Percentiles rank a stretch among this genome's conserved stretches.
These are phyloP conservation scores for Schizopora paradoxa DNA, from an alignment of 1,284 basidiomycete genomes.

Conservation along the genomic window DNA sequence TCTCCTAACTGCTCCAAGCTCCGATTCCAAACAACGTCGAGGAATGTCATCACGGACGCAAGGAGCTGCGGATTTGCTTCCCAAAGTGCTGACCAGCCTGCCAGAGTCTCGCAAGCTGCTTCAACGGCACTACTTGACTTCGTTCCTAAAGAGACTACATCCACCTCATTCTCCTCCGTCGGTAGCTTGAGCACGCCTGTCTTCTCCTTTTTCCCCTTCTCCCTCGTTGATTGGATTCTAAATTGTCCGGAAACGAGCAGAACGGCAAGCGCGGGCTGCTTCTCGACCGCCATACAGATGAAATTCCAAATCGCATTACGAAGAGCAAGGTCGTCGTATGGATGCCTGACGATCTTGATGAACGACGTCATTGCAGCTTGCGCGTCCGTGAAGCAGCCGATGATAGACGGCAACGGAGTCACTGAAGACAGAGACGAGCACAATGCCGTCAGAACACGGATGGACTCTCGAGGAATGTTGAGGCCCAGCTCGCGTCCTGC, in stretches of 20 bases:
- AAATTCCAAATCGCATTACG: conserved; percentile 81
- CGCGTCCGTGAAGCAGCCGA: conserved; percentile 67
- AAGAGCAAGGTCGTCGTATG: conserved; percentile 63
- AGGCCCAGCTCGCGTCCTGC: conserved; percentile 55
- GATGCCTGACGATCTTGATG: conserved; percentile 62
- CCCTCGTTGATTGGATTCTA: conserved; percentile 37
- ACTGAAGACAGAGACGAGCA: conserved; percentile 63
- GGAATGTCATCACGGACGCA: conserved; percentile 70
- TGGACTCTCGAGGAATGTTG: conserved; percentile 56
- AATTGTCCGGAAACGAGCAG: conserved; percentile 75
- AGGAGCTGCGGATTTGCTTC: conserved; percentile 72
- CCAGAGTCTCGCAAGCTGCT: conserved; percentile 61
- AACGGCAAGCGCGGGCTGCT: conserved; percentile 82
- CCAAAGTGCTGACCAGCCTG: conserved; percentile 69
- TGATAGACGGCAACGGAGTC: conserved; percentile 60
- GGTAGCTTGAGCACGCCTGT: conserved; percentile 21
- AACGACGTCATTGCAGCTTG: conserved; percentile 59
- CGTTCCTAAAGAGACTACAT: conserved; percentile 15
- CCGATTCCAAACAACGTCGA: conserved; percentile 81
- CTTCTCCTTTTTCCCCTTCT: conserved; percentile 40
- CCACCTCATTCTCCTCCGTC: conserved; percentile 24
- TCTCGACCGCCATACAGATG: conserved; percentile 75
- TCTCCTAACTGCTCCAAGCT: conserved; percentile 67
- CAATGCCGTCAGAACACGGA: conserved; percentile 60
- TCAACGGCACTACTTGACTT: conserved; percentile 50